Evolutionary conservation across 345 rosid species (phyloP).

Genomic region (Syzygium aqueum): DNA sequence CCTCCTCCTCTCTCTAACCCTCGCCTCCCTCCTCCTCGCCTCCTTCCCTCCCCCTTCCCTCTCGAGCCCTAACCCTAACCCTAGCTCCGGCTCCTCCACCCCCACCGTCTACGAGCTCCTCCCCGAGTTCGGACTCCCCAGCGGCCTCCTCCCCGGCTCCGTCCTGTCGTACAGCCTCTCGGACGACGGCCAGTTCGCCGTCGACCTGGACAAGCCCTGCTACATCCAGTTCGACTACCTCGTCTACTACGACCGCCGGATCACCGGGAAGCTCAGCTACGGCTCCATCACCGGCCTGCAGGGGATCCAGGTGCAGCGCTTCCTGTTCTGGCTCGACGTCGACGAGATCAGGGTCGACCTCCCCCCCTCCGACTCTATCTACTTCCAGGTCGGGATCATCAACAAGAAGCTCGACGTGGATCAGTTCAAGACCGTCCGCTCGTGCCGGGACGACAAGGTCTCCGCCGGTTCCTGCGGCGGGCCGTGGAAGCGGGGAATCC

Average conservation of each 20-base stretch:
- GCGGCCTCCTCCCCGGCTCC: conserved; percentile 60
- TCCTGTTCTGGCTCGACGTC: conserved; percentile 79
- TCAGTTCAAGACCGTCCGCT: conserved; percentile 78
- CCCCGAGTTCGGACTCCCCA: conserved; percentile 84
- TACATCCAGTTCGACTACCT: conserved; percentile 71
- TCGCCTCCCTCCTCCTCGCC: neutral
- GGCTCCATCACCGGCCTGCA: conserved; percentile 65
- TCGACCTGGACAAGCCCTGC: conserved; percentile 43
- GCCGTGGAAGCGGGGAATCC: conserved; percentile 17
- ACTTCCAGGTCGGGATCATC: conserved; percentile 80
- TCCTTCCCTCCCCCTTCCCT: neutral
- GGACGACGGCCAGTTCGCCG: conserved; percentile 56
- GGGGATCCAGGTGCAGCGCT: conserved; percentile 73
- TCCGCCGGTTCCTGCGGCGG: conserved; percentile 18
- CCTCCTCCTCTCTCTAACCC: neutral
- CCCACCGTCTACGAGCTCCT: conserved; percentile 65
- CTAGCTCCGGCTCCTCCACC: conserved; percentile 1
- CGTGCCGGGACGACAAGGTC: conserved; percentile 46
- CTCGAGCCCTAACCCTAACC: neutral
- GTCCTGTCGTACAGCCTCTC: conserved; percentile 52
- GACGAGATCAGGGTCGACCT: conserved; percentile 85
- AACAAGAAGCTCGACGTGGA: conserved; percentile 77
- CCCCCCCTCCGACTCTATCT: conserved; percentile 75
- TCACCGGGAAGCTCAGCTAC: conserved; percentile 59
- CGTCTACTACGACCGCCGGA: conserved; percentile 59